Conservation (phyloP, 805 yeast species). For the Naumovozyma castellii region DNA sequence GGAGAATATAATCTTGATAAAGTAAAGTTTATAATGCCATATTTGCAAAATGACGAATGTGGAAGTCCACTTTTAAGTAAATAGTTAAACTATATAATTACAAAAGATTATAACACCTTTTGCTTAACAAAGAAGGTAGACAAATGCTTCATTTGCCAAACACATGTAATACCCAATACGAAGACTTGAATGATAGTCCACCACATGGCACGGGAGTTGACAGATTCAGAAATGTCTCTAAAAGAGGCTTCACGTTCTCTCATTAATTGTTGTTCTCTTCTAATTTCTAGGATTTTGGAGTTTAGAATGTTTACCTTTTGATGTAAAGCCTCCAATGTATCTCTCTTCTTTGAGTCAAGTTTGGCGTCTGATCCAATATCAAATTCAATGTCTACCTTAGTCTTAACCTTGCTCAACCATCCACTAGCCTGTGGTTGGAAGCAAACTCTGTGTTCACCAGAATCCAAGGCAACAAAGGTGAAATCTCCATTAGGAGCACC, state of each 20-base stretch:
- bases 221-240: conserved; percentile 63
- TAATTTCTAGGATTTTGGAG: conserved; percentile 49
- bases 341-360: conserved; percentile 59
- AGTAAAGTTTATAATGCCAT: too few species aligned
- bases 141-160: conserved; percentile 66
- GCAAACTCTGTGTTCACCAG: conserved; percentile 75
- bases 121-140: conserved; percentile 72
- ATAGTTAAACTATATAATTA: too few species aligned
- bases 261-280: conserved; percentile 55
- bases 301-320: conserved; percentile 46
- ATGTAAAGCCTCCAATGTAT: conserved; percentile 47
- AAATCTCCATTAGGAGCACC: conserved; percentile 58
- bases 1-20: too few species aligned
- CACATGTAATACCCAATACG: conserved; percentile 57
- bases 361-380: conserved; percentile 56
- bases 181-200: conserved; percentile 64
- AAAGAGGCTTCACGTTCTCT: conserved; percentile 68
- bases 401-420: conserved; percentile 52
- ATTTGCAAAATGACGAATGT: too few species aligned
- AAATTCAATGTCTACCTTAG: conserved; percentile 54
- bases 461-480: conserved; percentile 61
- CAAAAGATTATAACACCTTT: conserved; percentile 38
- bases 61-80: too few species aligned
- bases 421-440: conserved; percentile 44
- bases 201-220: conserved; percentile 59